Evolutionary conservation across 805 yeast genomes (phyloP), one percentile per base, ranked within the genome.

Genomic region (Diddensiella caesifluorescens): DNA sequence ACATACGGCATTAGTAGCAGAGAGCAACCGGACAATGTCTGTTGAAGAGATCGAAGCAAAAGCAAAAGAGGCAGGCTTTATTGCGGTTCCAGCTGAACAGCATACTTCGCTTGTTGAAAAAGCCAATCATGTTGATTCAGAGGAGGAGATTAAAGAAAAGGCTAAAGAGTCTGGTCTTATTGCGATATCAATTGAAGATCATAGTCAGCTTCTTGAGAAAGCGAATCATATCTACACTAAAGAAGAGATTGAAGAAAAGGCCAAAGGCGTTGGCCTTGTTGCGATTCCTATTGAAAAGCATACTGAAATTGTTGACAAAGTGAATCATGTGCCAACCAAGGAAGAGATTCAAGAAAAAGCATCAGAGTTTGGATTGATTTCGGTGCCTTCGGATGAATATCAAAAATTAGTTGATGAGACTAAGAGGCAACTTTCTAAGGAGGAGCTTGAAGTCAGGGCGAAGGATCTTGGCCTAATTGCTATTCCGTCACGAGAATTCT

Each of bases 61-160:
- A 31, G 61, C 59, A 7, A 49, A 45, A 9, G 46, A 33, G 0
- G 44, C 47, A 27, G 63, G 61, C 6, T 48, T 61, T 45, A 54
- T 50, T 2, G 51, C 59, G 6, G 18, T 65, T 10, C 52, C 56
- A 1, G 28, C 31, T 22, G 51, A 34, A 5, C 54, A 46, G 23
- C 42, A 51, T 34, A 43, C 38, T n/a, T 47, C 52, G 7, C 26
- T 26, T 22, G 48, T 46, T 2, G 32, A 40, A 16, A 40, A 38
- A 15, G 4, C 29, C 15, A 7, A 28, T 4, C 35, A 43, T 3
- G 46, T 35, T 16, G 61, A 60, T 5, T 44, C 54, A 1, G 37
- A 39, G 4, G 42, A 39, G 13, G 54, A 49, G 13, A 20, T 50
- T n/a, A 44, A 32, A 12, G 35, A 35, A 16, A 28, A 41, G 20